A percentile compares a stretch with the other conserved stretches of the same genome.
These are phyloP conservation scores for Straminergon stramineum DNA, from an alignment of 225 moss, liverwort and hornwort genomes.

Conservation along the genomic window DNA sequence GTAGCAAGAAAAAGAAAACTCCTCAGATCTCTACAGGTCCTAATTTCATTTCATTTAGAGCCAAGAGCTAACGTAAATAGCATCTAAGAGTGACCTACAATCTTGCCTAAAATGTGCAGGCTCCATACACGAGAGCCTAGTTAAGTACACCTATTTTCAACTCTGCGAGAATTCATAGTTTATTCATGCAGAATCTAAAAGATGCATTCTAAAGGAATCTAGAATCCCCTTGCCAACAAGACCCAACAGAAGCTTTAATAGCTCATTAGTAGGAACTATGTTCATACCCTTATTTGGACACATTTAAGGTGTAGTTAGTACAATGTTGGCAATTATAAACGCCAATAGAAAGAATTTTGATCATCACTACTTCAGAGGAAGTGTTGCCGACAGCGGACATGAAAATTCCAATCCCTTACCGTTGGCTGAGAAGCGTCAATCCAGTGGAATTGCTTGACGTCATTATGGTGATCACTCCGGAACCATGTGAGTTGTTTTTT, in stretches of 20 bases:
- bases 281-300: neutral
- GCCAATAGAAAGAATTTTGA: neutral
- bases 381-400: neutral
- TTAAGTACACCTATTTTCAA: neutral
- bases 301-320: neutral
- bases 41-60: neutral
- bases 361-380: neutral
- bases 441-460: constrained; percentile 52
- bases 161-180: neutral
- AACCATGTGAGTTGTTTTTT: constrained; percentile 83
- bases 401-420: neutral
- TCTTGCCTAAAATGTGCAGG: neutral
- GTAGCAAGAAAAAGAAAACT: neutral
- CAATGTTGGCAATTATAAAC: neutral
- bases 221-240: neutral
- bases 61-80: neutral
- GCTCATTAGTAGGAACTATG: neutral
- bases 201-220: neutral
- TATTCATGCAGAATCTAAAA: neutral
- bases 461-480: constrained; percentile 36
- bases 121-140: neutral
- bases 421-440: constrained; percentile 55
- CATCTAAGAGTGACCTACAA: neutral
- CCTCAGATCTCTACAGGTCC: neutral
- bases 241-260: neutral